Evolutionary conservation across 164 flowering plant genomes (phyloP).

Genomic region (Vitis riparia): DNA sequence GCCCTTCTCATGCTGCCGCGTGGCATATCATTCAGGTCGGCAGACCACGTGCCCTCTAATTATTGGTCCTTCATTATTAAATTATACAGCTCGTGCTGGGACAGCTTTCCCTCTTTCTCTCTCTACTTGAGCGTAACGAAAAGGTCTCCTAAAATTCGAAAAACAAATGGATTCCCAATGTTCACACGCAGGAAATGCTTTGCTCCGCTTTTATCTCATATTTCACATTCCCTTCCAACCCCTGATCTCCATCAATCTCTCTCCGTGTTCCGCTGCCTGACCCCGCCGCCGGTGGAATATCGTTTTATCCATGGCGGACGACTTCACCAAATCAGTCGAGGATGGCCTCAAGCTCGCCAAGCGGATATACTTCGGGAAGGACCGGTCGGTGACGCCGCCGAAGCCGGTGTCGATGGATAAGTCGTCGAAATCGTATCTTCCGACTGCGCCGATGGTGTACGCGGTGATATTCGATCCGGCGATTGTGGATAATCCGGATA

Average conservation of each 20-base stretch:
- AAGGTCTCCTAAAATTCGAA: too few relatives aligned
- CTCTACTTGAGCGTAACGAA: too few relatives aligned
- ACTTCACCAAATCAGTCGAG: conserved; percentile 66
- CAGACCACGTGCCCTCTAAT: too few relatives aligned
- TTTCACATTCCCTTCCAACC: background rate
- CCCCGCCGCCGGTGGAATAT: background rate
- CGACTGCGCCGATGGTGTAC: conserved; percentile 80
- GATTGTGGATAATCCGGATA: conserved; percentile 91
- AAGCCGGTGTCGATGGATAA: conserved; percentile 53
- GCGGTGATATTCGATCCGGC: conserved; percentile 75
- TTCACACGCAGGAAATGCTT: too few relatives aligned
- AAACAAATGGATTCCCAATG: too few relatives aligned
- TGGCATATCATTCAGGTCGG: too few relatives aligned
- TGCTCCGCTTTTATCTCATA: too few relatives aligned
- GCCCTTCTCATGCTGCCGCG: too few relatives aligned
- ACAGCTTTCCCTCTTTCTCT: too few relatives aligned
- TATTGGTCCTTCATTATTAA: too few relatives aligned
- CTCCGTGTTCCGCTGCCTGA: background rate
- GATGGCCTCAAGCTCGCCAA: conserved; percentile 82
- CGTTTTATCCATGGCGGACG: conserved; percentile 40
- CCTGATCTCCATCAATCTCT: background rate
- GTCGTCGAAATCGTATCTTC: conserved; percentile 31
- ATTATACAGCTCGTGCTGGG: too few relatives aligned
- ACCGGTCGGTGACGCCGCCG: conserved; percentile 68
- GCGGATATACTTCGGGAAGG: conserved; percentile 78